phyloP scores from a whole-genome alignment of 345 rosid species.

The Nasturtium officinale region DNA sequence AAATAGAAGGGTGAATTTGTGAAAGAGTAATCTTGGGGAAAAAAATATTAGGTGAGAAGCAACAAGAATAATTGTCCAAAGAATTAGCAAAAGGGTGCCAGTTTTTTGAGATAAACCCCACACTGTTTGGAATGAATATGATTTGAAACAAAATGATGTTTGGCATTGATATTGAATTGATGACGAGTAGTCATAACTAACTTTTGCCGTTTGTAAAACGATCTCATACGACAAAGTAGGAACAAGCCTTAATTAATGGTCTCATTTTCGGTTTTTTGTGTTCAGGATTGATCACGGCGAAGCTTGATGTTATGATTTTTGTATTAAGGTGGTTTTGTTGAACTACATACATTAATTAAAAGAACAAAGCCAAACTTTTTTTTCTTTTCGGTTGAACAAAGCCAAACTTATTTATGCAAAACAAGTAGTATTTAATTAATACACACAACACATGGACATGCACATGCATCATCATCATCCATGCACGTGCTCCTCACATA shows the following conservation, averaged over 20 bases:
- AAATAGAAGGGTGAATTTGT: not conserved
- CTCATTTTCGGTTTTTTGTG: constrained; percentile 1
- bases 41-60: no score
- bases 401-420: constrained; percentile 13
- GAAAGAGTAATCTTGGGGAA: no score
- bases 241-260: not conserved
- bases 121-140: no score
- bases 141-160: not conserved
- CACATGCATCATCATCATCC: constrained; percentile 35
- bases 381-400: not conserved
- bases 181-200: not conserved
- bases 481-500: constrained; percentile 43
- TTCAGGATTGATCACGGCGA: not conserved
- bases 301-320: not conserved
- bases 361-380: constrained; percentile 5
- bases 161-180: not conserved
- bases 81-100: no score
- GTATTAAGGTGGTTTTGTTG: not conserved
- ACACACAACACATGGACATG: constrained; percentile 33
- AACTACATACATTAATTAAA: not conserved
- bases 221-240: constrained; percentile 1
- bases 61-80: no score
- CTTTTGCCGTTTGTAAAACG: not conserved
- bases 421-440: not conserved
- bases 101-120: no score